A percentile compares a stretch with the other conserved stretches of the same genome.
phyloP scores from a whole-genome alignment of 139 green algal genomes.

The Chlamydomonas sp. region DNA sequence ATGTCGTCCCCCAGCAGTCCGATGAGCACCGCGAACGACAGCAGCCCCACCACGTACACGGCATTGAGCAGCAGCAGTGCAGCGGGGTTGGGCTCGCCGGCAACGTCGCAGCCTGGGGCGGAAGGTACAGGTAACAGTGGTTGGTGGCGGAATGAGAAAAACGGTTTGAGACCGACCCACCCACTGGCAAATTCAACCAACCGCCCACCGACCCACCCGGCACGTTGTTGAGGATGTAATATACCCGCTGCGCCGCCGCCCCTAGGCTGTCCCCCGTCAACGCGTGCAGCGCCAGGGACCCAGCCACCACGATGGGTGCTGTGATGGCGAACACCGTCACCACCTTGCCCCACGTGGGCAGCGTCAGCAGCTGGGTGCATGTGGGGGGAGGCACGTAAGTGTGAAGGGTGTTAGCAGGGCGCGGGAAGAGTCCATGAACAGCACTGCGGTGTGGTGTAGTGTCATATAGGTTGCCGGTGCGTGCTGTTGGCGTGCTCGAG shows the following conservation, averaged over 20 bases:
- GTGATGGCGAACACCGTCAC: background rate
- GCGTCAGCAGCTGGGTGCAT: background rate
- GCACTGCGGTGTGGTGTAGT: too few species aligned
- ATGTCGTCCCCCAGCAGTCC: constrained; percentile 63
- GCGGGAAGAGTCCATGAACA: background rate
- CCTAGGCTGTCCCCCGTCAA: background rate
- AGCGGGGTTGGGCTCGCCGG: background rate
- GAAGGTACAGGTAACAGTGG: too few species aligned
- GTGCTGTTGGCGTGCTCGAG: too few species aligned
- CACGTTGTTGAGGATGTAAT: constrained; percentile 36
- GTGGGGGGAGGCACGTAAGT: background rate
- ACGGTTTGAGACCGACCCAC: background rate
- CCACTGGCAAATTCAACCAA: background rate
- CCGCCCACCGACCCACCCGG: background rate
- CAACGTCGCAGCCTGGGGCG: background rate
- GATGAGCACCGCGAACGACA: constrained; percentile 58
- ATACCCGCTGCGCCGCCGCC: constrained; percentile 12
- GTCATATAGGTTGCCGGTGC: too few species aligned
- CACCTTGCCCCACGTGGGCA: constrained; percentile 25
- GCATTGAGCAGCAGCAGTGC: background rate
- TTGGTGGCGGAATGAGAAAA: too few species aligned
- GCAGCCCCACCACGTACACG: constrained; percentile 39
- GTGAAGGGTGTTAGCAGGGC: too few species aligned
- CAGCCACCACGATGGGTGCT: background rate
- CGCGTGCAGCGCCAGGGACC: background rate